Evolutionary conservation across 2,329 filamentous ascomycete genomes (phyloP), one percentile per base, ranked within the genome.

Genomic region (Sporothrix phasma): DNA sequence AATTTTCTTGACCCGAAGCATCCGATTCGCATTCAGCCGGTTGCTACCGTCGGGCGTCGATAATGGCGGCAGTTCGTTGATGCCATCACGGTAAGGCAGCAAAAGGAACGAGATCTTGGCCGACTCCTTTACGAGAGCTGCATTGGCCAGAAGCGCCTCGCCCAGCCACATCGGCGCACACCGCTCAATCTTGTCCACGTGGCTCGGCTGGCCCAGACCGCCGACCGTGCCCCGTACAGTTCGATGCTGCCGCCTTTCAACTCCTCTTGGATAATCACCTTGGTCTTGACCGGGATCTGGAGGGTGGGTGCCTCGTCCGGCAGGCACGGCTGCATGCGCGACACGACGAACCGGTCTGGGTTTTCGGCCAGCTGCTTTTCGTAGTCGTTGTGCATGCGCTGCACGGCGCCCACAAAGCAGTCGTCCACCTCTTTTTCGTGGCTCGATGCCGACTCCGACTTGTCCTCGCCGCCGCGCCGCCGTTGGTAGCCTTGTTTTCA

Each of bases 91-190:
- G 77, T 84, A 92, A 0, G 94, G 92, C 69, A 94, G 85, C 26
- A 99, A 80, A 17, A 96, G 84, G 72, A 99, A 99, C 3, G 90
- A 92, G n/a, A 97, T 87, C 80, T 99, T 99, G 69, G 93, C 85
- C 1, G 92, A 87, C n/a, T 97, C 94, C 77, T 97, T 97, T 65
- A 81, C 76, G 0, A 92, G 90, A 8, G 90, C 84, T 72, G 85
- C 82, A 73, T 97, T 97, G 79, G 91, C 73, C 54, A 99, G 78
- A 15, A 99, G 79, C 41, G 96, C 83, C 68, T 97, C 92, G 15
- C 89, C 92, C 6, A 99, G 80, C 94, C 94, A 99, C 79, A 89
- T 88, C 1, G 94, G 93, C 5, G 88, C 92, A 46, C 88, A 84
- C 71, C 90, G 88, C 76, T 97, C 92, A 61, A 99, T 88, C 22